phyloP scores from a whole-genome alignment of 345 rosid species.

The Aethionema arabicum region DNA sequence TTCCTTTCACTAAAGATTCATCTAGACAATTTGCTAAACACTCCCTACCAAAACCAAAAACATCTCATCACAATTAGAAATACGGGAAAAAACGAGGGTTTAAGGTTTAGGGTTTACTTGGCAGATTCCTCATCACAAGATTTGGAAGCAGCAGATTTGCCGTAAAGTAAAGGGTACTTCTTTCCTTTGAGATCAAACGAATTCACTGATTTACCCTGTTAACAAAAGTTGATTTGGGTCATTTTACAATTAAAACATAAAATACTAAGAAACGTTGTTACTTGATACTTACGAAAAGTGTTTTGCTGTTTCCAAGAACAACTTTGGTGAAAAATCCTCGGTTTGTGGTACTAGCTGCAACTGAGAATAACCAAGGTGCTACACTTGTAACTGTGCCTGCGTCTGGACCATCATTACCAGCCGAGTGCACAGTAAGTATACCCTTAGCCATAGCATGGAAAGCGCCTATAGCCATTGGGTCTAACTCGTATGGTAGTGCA shows the following conservation, averaged over 20 bases:
- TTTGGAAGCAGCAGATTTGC: constrained; percentile 18
- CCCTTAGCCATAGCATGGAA: no score
- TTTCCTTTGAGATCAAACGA: constrained; percentile 33
- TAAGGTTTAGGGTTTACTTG: no score
- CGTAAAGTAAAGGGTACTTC: constrained; percentile 35
- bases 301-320: constrained; percentile 38
- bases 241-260: neutral
- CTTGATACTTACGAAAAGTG: constrained; percentile 34
- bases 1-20: constrained; percentile 33
- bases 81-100: no score
- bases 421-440: no score
- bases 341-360: constrained; percentile 43
- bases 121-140: neutral
- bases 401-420: neutral
- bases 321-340: constrained; percentile 29
- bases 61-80: no score
- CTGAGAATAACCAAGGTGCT: constrained; percentile 37
- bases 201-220: constrained; percentile 48
- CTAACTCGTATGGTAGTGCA: neutral
- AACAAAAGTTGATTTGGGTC: no score
- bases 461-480: constrained; percentile 10
- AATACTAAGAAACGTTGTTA: neutral
- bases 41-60: constrained; percentile 16
- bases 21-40: constrained; percentile 22
- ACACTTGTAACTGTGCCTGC: no score